Base-by-base conservation (phyloP, 2,329 filamentous ascomycete genomes). In the Gnomoniopsis sp. region DNA sequence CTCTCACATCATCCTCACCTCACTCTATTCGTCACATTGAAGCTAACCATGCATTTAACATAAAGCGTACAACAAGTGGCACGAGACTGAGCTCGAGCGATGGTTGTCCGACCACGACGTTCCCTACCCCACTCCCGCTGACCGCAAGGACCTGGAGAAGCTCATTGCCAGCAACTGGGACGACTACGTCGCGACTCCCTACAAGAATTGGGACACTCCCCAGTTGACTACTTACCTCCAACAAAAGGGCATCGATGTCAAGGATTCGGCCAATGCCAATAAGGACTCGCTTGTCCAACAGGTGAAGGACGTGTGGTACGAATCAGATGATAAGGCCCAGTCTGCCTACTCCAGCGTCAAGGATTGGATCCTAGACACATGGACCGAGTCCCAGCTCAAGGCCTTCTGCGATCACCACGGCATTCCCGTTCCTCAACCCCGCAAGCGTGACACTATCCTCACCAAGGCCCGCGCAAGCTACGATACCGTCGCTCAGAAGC, bases 41-140 rank as follows among this genome's bases (percentile, higher is more conserved):
- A 26, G 10, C 23, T 14, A 26, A 23, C 12, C 11, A 26, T 30
- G 26, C 21, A 48, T 15, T 6, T 14, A 30, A 1, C 30, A 30
- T 22, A 19, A 70, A 96, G 93, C 88, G 17, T 98, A 98, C 82
- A 97, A 98, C 78, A 97, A 95, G 74, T 99, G 95, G 95, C 93
- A 98, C 69, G 88, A 98, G 80, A 96, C 91, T 22, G 95, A 99
- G 81, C 86, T 99, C 33, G 93, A 99, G 79, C 86, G 93, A 69
- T 99, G 95, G 95, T 86, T 99, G 52, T 90, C 90, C 33, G 95
- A 99, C 72, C 84, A 98, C 77, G 86, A 93, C 72, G 82, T 99
- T 59, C 91, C 93, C 11, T 92, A 97, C 73, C 92, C 95, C n/a
- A 88, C 86, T 12, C 86, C 93, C 12, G 87, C 93, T 51, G 92